These are phyloP conservation scores for Arbutus unedo DNA, from an alignment of 148 eudicot species.

Conservation along the genomic window DNA sequence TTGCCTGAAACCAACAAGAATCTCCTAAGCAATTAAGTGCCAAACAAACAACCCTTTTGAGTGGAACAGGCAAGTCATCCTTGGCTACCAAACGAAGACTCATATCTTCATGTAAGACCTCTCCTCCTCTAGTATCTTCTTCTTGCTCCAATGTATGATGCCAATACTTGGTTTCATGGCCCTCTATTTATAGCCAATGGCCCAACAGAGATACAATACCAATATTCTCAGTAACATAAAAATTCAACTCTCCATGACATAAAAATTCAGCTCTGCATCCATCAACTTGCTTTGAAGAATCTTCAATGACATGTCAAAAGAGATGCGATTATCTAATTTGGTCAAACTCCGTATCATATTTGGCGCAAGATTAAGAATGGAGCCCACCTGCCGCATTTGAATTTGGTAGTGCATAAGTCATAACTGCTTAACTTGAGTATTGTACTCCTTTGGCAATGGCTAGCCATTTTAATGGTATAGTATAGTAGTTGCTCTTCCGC, in stretches of 20 bases:
- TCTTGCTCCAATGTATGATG: background rate
- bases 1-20: background rate
- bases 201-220: background rate
- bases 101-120: background rate
- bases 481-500: no score
- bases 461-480: no score
- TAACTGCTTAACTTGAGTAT: no score
- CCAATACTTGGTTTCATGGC: background rate
- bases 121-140: background rate
- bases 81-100: background rate
- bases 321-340: background rate
- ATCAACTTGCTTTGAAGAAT: background rate
- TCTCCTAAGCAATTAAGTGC: background rate
- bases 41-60: background rate
- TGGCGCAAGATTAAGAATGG: background rate
- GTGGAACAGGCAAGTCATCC: constrained; percentile 6
- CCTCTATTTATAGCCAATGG: background rate
- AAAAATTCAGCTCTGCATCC: background rate
- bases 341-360: background rate
- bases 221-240: background rate
- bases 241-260: background rate
- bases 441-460: no score
- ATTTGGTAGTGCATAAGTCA: no score
- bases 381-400: no score
- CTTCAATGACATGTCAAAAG: background rate